phyloP scores from a whole-genome alignment of 2,329 filamentous ascomycete genomes.

The Hyphodiscus sp. region DNA sequence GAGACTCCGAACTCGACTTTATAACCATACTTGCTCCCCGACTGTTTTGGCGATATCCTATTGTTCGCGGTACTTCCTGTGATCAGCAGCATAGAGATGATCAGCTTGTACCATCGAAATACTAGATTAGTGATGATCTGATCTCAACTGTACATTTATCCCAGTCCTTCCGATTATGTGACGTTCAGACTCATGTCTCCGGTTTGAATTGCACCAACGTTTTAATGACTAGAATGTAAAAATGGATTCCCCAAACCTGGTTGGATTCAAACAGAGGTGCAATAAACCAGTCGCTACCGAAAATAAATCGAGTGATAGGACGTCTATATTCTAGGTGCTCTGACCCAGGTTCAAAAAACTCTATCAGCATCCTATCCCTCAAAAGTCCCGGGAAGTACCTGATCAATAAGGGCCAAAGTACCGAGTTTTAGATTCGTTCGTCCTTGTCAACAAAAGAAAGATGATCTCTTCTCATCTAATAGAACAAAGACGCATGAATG shows the following conservation, averaged over 20 bases:
- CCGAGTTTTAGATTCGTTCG: not conserved
- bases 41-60: no score
- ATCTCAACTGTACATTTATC: not conserved
- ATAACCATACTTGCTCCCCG: not conserved
- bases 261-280: no score
- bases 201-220: no score
- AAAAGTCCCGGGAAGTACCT: no score
- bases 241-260: no score
- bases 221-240: no score
- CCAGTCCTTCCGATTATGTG: not conserved
- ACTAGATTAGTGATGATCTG: not conserved
- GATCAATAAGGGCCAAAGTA: not conserved
- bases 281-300: no score
- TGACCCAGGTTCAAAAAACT: no score
- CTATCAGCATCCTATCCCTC: no score
- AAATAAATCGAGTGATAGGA: no score
- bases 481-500: not conserved
- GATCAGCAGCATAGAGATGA: not conserved
- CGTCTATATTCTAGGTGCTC: no score
- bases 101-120: not conserved
- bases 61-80: not conserved
- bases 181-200: not conserved
- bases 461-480: not conserved
- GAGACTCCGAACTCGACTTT: conserved; percentile 12
- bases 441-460: not conserved